Conservation (phyloP, 148 eudicot species). For the Vaccinium myrtillus region DNA sequence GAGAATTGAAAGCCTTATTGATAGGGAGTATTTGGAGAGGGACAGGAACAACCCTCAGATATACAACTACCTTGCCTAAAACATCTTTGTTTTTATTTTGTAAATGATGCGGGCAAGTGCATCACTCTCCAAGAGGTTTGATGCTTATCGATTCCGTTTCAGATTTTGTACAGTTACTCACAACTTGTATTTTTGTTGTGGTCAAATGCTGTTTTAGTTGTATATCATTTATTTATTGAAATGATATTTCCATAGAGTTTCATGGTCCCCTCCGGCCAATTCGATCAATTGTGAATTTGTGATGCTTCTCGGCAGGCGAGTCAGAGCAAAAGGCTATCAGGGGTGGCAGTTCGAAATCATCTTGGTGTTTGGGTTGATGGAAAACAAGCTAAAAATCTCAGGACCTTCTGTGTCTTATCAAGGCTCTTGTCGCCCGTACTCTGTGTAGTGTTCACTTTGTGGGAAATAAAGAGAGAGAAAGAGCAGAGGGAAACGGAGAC, state of each 20-base stretch:
- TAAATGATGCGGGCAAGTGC: conserved; percentile 20
- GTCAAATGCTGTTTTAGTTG: neutral
- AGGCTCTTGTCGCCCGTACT: too few species aligned
- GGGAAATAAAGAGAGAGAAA: too few species aligned
- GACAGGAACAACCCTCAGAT: conserved; percentile 96
- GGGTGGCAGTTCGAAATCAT: neutral
- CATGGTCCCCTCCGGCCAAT: neutral
- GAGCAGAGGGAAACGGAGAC: too few species aligned
- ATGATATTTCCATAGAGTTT: neutral
- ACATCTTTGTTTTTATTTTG: conserved; percentile 9
- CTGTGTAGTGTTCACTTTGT: too few species aligned
- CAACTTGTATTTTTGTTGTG: neutral
- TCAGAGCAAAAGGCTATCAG: neutral
- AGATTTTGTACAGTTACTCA: conserved; percentile 30
- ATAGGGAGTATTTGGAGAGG: conserved; percentile 90
- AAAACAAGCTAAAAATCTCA: neutral
- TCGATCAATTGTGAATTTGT: neutral
- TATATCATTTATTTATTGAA: neutral
- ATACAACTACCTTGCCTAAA: conserved; percentile 90
- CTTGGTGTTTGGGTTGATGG: neutral
- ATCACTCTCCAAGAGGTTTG: neutral
- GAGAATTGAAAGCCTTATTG: conserved; percentile 94
- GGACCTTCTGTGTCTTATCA: neutral
- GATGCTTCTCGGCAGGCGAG: neutral
- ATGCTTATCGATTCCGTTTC: conserved; percentile 13